A percentile compares a stretch with the other conserved stretches of the same genome.
Conservation (phyloP, 2,329 filamentous ascomycete species). For the Aspergillus floridensis region DNA sequence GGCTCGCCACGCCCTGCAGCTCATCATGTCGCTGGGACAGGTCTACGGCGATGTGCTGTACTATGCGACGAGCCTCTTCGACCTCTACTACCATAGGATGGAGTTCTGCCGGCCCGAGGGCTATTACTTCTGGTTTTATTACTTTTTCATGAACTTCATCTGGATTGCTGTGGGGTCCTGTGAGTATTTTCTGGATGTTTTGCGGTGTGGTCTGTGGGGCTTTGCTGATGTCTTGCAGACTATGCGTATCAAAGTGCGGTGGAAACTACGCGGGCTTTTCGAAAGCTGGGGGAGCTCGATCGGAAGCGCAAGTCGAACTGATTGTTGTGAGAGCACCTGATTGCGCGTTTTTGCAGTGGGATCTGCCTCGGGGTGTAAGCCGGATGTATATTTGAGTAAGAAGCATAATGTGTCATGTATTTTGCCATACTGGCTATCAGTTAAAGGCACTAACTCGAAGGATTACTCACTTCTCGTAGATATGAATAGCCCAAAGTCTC, state of each 20-base stretch:
- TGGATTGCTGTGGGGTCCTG: not conserved
- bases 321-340: no score
- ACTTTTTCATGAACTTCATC: not conserved
- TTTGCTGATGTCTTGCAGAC: not conserved
- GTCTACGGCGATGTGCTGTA: slow-evolving; percentile 61
- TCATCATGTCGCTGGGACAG: slow-evolving; percentile 57
- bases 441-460: no score
- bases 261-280: not conserved
- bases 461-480: no score
- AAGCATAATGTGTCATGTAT: no score
- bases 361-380: no score
- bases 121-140: not conserved
- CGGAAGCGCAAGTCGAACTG: not conserved
- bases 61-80: slow-evolving; percentile 57
- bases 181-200: not conserved
- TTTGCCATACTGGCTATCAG: no score
- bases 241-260: not conserved
- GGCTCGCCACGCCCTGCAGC: slow-evolving; percentile 54
- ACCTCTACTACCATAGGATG: not conserved
- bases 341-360: no score
- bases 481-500: no score
- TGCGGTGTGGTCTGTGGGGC: not conserved
- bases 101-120: not conserved
- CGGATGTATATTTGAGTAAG: no score
- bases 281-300: not conserved